Conservation (phyloP, 495 filamentous ascomycete species). For the Daldinia grandis region DNA sequence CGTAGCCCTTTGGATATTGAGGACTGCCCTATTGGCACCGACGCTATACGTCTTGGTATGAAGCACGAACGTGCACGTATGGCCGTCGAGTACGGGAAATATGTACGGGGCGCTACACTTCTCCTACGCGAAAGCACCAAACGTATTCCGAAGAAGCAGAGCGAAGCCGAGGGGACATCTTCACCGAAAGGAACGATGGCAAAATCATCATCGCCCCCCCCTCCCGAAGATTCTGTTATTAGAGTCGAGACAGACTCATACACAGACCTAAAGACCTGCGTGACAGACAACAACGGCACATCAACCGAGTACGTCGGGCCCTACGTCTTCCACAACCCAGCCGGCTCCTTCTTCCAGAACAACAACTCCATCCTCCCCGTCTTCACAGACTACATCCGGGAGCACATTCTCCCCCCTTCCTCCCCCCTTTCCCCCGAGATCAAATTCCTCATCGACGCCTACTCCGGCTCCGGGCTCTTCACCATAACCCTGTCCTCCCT, state of each 20-base stretch:
- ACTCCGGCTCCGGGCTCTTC: conserved; percentile 96
- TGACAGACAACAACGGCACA: conserved; percentile 82
- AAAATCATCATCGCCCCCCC: conserved; percentile 16
- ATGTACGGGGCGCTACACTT: conserved; percentile 84
- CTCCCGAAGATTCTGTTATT: conserved; percentile 30
- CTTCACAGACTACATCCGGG: conserved; percentile 91
- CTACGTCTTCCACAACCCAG: conserved; percentile 87
- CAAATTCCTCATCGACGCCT: conserved; percentile 92
- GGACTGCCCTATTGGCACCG: conserved; percentile 94
- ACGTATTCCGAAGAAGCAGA: conserved; percentile 64
- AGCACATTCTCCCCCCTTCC: conserved; percentile 69
- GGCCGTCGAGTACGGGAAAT: conserved; percentile 71
- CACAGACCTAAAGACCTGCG: conserved; percentile 81
- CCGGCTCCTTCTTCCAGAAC: conserved; percentile 97
- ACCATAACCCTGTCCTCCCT: conserved; percentile 88
- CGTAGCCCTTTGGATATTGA: conserved; percentile 87
- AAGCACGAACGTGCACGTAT: conserved; percentile 76
- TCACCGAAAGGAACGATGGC: conserved; percentile 14
- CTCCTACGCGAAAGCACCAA: conserved; percentile 85
- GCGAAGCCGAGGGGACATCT: conserved; percentile 12
- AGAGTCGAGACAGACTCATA: conserved; percentile 55
- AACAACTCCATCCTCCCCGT: conserved; percentile 96
- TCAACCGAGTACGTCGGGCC: conserved; percentile 86
- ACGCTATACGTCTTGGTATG: conserved; percentile 79
- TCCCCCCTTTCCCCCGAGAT: conserved; percentile 54